A percentile compares a stretch with the other conserved stretches of the same genome.
These are phyloP conservation scores for Penicillium sp. DNA, from an alignment of 2,329 filamentous ascomycete genomes.

Conservation along the genomic window DNA sequence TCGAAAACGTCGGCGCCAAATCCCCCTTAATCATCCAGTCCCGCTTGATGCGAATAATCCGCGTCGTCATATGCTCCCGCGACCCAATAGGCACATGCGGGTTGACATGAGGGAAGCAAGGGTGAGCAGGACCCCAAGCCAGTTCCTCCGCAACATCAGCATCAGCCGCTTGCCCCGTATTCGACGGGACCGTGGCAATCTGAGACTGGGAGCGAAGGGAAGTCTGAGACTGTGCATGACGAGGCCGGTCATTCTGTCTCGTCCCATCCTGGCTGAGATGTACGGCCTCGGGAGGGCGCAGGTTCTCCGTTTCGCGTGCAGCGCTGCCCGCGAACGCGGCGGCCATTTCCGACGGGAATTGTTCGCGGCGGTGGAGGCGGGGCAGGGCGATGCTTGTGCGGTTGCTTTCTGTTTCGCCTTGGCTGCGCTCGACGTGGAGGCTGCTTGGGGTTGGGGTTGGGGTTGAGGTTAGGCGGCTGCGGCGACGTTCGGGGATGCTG, in stretches of 20 bases:
- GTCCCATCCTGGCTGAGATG: slow-evolving; percentile 28
- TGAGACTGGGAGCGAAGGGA: slow-evolving; percentile 43
- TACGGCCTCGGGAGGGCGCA: slow-evolving; percentile 31
- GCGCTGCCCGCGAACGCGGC: slow-evolving; percentile 27
- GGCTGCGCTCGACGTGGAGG: slow-evolving; percentile 48
- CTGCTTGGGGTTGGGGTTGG: slow-evolving; percentile 44
- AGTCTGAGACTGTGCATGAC: slow-evolving; percentile 40
- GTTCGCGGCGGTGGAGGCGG: slow-evolving; percentile 36
- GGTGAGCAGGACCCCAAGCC: slow-evolving; percentile 89
- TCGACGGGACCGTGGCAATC: slow-evolving; percentile 39
- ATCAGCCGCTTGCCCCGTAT: slow-evolving; percentile 42
- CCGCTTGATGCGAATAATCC: slow-evolving; percentile 83
- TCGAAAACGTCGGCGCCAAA: slow-evolving; percentile 86
- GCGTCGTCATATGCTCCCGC: slow-evolving; percentile 69
- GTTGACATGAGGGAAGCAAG: slow-evolving; percentile 90
- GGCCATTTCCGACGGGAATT: slow-evolving; percentile 25
- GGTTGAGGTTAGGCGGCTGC: slow-evolving; percentile 50
- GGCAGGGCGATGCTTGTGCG: slow-evolving; percentile 54
- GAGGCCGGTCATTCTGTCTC: slow-evolving; percentile 29
- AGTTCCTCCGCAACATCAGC: slow-evolving; percentile 64
- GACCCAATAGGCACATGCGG: slow-evolving; percentile 80
- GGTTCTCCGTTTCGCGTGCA: slow-evolving; percentile 26
- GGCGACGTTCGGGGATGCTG: slow-evolving; percentile 55
- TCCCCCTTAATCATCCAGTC: slow-evolving; percentile 92
- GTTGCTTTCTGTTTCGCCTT: slow-evolving; percentile 45